Evolutionary conservation across 768 basidiomycete species (phyloP), one percentile per base, ranked within the genome.

Genomic region (Boletus huronensis): DNA sequence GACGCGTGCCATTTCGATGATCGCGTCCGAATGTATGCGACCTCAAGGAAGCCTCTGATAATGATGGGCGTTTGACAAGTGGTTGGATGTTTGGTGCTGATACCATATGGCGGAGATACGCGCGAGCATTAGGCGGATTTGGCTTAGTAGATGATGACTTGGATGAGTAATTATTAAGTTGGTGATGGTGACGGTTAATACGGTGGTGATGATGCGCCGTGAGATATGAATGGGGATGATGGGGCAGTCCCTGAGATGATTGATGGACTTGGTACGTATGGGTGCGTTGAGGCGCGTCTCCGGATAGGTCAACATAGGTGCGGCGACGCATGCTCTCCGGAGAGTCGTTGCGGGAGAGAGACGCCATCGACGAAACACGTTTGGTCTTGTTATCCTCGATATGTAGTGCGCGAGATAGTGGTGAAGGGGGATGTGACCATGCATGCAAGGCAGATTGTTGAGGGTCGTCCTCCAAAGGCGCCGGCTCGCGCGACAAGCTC

Each of bases 31-130:
- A 32, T 8, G 58, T 55, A 25, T 73, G 74, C 14, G 79, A 73
- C 17, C 70, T 70, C 31, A 69, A 42, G 3, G 69, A 70, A 36
- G 64, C 44, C 28, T 68, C 66, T n/a, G 72, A 65, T 26, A 68
- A 50, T 6, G 72, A 60, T 14, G 71, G 67, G 13, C 66, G 74
- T 44, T 71, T 72, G 19, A 46, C 55, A 38, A 72, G 62, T 16
- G 70, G 71, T 19, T 71, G 68, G 29, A 80, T 77, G 55, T 75
- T 74, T 29, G 78, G 78, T 23, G 78, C 72, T 23, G 88, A 90
- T 1, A 81, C 81, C 76, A 91, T 88, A 65, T 90, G 87, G 31
- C 88, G 82, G 11, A 91, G 79, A 64, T 88, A 85, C 6, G 83
- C 81, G 5, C 80, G 79, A 3, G 88, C 86, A 48, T 81, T 80